Conservation (phyloP, 2,329 filamentous ascomycete genomes). For the Tothia fuscella region DNA sequence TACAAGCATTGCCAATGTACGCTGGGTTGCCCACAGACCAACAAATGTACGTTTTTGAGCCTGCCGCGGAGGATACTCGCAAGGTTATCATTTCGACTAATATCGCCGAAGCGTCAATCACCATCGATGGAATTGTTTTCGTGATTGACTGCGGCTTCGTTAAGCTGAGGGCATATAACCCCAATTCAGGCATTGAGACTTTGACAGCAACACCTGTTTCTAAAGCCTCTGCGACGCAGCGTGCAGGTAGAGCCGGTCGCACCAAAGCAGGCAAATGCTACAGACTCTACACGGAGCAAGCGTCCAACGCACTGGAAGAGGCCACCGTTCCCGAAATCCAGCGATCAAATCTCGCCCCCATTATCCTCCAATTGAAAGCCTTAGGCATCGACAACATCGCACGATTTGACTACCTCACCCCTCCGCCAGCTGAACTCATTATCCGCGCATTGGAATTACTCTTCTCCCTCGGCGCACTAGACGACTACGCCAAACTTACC, state of each 20-base stretch:
- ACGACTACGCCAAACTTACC: constrained; percentile 83
- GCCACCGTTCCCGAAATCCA: constrained; percentile 83
- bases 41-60: constrained; percentile 91
- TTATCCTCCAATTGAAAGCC: constrained; percentile 84
- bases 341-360: constrained; percentile 76
- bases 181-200: constrained; percentile 74
- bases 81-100: constrained; percentile 94
- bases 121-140: constrained; percentile 82
- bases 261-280: constrained; percentile 91
- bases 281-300: constrained; percentile 72
- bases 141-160: constrained; percentile 87
- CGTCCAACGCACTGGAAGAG: constrained; percentile 54
- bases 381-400: constrained; percentile 90
- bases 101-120: constrained; percentile 92
- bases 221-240: constrained; percentile 83
- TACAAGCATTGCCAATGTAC: constrained; percentile 71
- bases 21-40: constrained; percentile 81
- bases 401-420: constrained; percentile 77
- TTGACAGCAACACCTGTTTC: constrained; percentile 73
- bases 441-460: constrained; percentile 78
- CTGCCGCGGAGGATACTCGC: constrained; percentile 64
- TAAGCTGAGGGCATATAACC: constrained; percentile 78
- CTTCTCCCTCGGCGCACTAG: constrained; percentile 74
- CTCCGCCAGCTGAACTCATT: constrained; percentile 75
- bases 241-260: constrained; percentile 79